Conservation (phyloP, 2,329 filamentous ascomycete species). For the Talaromyces sp. region DNA sequence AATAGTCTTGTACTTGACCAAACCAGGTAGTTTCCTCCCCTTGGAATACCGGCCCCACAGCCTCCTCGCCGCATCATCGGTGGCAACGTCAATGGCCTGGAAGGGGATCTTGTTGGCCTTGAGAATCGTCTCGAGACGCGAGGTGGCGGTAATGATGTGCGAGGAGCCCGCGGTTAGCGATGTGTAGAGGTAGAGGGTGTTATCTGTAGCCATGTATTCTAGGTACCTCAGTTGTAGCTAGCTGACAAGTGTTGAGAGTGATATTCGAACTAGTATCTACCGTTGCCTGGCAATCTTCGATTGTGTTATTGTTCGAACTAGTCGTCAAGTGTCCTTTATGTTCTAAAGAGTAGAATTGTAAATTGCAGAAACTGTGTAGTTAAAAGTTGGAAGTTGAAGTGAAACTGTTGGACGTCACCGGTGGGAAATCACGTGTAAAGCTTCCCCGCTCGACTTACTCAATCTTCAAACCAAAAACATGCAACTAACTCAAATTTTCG, state of each 20-base stretch:
- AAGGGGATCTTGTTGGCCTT: slow-evolving; percentile 93
- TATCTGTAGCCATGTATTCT: slow-evolving; percentile 30
- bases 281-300: not conserved
- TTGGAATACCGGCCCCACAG: slow-evolving; percentile 80
- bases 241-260: not conserved
- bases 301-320: not conserved
- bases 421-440: slow-evolving; percentile 1
- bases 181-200: slow-evolving; percentile 87
- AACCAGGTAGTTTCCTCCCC: slow-evolving; percentile 80
- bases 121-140: slow-evolving; percentile 90
- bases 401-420: not conserved
- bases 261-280: not conserved
- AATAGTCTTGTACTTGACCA: slow-evolving; percentile 82
- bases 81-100: slow-evolving; percentile 84
- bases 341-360: too few species aligned
- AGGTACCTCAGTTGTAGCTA: not conserved
- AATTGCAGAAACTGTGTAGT: too few species aligned
- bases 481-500: not conserved
- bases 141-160: slow-evolving; percentile 93
- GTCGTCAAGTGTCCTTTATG: too few species aligned
- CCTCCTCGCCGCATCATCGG: slow-evolving; percentile 80
- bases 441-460: not conserved
- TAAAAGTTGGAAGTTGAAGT: not conserved
- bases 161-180: slow-evolving; percentile 93
- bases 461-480: not conserved